phyloP scores from a whole-genome alignment of 2,329 filamentous ascomycete species.

The Biscogniauxia sp. region DNA sequence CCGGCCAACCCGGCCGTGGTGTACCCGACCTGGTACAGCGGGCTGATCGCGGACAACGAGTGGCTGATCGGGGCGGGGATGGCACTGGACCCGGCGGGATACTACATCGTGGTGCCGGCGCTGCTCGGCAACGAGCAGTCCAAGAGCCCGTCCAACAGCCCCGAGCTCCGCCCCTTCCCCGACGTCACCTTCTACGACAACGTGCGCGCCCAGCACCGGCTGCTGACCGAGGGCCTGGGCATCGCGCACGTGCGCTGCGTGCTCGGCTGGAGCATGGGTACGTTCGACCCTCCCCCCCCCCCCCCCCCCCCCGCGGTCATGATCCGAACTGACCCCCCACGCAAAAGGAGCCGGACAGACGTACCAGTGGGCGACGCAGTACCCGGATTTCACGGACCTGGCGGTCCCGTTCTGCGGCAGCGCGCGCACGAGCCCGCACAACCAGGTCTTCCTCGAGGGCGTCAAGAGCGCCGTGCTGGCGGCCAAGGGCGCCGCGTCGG shows the following conservation, averaged over 20 bases:
- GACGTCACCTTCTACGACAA: conserved; percentile 66
- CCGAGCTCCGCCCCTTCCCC: conserved; percentile 55
- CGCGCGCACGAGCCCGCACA: conserved; percentile 63
- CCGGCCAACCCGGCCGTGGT: conserved; percentile 62
- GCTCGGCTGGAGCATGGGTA: conserved; percentile 65
- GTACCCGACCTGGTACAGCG: conserved; percentile 72
- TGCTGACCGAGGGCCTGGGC: conserved; percentile 62
- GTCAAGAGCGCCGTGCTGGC: conserved; percentile 57
- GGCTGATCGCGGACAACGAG: conserved; percentile 65
- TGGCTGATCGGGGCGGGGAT: conserved; percentile 70
- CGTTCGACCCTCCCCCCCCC: neutral
- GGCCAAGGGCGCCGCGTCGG: conserved; percentile 52
- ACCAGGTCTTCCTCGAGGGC: conserved; percentile 63
- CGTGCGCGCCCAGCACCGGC: conserved; percentile 62
- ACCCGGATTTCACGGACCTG: conserved; percentile 64
- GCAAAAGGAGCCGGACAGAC: conserved; percentile 63
- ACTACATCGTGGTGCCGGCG: conserved; percentile 65
- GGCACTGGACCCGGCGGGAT: conserved; percentile 53
- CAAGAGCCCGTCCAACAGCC: conserved; percentile 63
- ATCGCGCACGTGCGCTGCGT: conserved; percentile 61
- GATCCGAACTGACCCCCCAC: too few species aligned
- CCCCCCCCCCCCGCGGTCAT: neutral
- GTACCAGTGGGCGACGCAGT: conserved; percentile 63
- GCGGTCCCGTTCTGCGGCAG: conserved; percentile 65
- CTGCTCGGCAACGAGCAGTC: conserved; percentile 70